Base-by-base conservation (phyloP, 495 filamentous ascomycete genomes). In the Trichocladium antarcticum region DNA sequence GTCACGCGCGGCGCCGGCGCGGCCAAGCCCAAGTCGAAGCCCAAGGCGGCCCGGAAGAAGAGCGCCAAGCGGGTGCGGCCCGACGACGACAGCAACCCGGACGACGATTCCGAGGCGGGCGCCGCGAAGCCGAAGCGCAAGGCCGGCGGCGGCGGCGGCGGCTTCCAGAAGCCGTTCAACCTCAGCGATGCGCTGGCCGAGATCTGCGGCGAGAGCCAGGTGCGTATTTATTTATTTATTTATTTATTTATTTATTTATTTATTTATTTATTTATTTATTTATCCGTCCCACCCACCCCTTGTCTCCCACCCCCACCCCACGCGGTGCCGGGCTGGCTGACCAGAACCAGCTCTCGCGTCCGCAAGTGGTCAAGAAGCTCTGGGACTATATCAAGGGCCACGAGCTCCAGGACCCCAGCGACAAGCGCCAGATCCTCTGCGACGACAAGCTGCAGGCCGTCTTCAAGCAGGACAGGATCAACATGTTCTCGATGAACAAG, bases 401-500 rank as follows among this genome's bases (percentile, higher is more conserved):
- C 45, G 77, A 86, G 34, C 79, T 98, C 14, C 92, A 98, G 63
- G 89, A 95, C 59, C 89, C 88, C 3, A 81, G 59, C 47, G 93
- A 98, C 66, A 83, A 85, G 59, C 85, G 92, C 11, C 87, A 94
- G 57, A 97, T 98, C 45, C 69, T 77, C 44, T 98, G 92, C 63
- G 93, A 98, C 67, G 87, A 95, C 32, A 76, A 78, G 40, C 80
- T 98, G 81, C 79, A 85, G 29, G 80, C 82, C 1, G 84, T 98
- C 3, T 97, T 98, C 72, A 90, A 90, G 62, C 77, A 82, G 56
- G 84, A 89, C 51, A 84, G 79, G 55, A 82, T 98, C 31, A 87
- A 96, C 58, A 98, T 98, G 93, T 97, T 98, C 60, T 89, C 87
- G 36, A 95, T 96, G 89, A 96, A 92, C 69, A 77, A 78, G 60